phyloP scores from a whole-genome alignment of 345 rosid species.

The Rhodamnia argentea region DNA sequence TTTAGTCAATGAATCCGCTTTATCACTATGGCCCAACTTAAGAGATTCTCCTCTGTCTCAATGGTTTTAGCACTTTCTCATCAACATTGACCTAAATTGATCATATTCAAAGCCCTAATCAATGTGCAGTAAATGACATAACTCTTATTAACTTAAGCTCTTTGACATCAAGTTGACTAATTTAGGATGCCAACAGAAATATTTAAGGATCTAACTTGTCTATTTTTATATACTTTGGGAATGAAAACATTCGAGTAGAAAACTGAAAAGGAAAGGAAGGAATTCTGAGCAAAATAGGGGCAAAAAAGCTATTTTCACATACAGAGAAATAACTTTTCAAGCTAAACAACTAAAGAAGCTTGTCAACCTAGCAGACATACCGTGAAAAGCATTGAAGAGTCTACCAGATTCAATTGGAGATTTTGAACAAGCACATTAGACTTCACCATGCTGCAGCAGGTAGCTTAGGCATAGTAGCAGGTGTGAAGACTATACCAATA shows the following conservation, averaged over 20 bases:
- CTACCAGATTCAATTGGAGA: background rate
- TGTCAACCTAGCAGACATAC: background rate
- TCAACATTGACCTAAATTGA: background rate
- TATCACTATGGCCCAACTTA: background rate
- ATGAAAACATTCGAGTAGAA: background rate
- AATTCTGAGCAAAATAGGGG: background rate
- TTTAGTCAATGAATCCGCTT: background rate
- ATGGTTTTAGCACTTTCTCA: background rate
- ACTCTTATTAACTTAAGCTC: background rate
- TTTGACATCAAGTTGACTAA: background rate
- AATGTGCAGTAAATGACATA: no score
- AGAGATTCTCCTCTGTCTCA: background rate
- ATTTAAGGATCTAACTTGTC: background rate
- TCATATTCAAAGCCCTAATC: background rate
- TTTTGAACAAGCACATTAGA: background rate
- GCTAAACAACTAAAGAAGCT: background rate
- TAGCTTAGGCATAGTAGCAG: background rate
- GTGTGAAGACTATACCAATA: background rate
- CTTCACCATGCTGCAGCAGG: background rate
- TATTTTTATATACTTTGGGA: background rate
- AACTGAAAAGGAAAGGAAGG: background rate
- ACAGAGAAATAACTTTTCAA: background rate
- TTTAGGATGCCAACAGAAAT: background rate
- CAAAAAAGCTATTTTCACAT: background rate
- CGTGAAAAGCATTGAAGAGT: background rate